Percentiles rank a stretch among this genome's conserved stretches.
Evolutionary conservation across 352 stramenopile species (phyloP).

Genomic region (Globisporangium cederbergense): DNA sequence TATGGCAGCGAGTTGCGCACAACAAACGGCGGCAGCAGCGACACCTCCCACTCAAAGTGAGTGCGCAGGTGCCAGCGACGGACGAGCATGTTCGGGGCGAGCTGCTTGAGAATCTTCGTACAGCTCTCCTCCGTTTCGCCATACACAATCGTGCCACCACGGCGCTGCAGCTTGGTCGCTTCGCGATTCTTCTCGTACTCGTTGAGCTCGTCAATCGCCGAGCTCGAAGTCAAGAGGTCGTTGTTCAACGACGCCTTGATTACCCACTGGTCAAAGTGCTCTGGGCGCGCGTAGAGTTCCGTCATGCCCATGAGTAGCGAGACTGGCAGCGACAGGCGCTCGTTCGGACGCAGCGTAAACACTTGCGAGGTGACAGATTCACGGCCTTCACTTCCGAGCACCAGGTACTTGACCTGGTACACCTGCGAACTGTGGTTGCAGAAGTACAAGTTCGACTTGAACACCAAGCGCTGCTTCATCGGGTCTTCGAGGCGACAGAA

Average conservation of each 20-base stretch:
- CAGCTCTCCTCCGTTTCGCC: slow-evolving; percentile 71
- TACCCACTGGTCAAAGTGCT: slow-evolving; percentile 70
- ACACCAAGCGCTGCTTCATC: slow-evolving; percentile 51
- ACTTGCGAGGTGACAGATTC: slow-evolving; percentile 53
- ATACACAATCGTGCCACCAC: slow-evolving; percentile 69
- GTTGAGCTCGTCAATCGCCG: slow-evolving; percentile 54
- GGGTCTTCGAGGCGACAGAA: slow-evolving; percentile 74
- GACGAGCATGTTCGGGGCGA: slow-evolving; percentile 72
- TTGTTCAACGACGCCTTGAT: slow-evolving; percentile 75
- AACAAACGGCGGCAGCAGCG: slow-evolving; percentile 73
- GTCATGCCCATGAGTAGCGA: slow-evolving; percentile 79
- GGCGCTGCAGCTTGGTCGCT: slow-evolving; percentile 48
- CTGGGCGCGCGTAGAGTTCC: slow-evolving; percentile 71
- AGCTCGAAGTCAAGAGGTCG: slow-evolving; percentile 59
- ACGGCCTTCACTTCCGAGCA: slow-evolving; percentile 42
- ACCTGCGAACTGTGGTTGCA: slow-evolving; percentile 74
- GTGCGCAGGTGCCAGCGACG: slow-evolving; percentile 72
- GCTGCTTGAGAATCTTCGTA: slow-evolving; percentile 65
- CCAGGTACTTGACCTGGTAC: slow-evolving; percentile 77
- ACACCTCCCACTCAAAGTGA: slow-evolving; percentile 80
- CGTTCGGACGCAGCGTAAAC: slow-evolving; percentile 53
- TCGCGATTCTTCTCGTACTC: slow-evolving; percentile 47
- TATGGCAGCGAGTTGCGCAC: slow-evolving; percentile 87
- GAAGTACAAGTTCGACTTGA: slow-evolving; percentile 81
- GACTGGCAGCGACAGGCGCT: slow-evolving; percentile 64